Evolutionary conservation across 495 filamentous ascomycete species (phyloP), one percentile per base, ranked within the genome.

Genomic region (Penicillium atrosanguineum): DNA sequence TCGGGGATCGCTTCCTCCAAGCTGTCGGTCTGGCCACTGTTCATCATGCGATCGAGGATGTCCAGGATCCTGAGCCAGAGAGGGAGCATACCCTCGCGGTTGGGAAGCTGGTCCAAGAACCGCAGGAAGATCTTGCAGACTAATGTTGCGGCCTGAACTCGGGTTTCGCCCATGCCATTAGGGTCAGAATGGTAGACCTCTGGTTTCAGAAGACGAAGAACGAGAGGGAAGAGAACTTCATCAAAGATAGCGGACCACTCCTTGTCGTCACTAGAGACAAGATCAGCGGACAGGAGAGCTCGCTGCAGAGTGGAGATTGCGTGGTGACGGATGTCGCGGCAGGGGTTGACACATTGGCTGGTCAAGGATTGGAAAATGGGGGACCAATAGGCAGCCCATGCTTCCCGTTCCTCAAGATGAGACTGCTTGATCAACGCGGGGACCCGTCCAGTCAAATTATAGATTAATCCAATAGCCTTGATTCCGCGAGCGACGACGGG

Each of bases 311-410:
- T 90, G n/a, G 86, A 83, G 56, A 97, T 86, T 9, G 94, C 88
- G 63, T 94, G 83, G 57, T 92, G 87, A 2, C 94, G 84, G 44
- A 99, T 90, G 67, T 95, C 91, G 40, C 94, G 89, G 65, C 91
- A 97, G 7, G 95, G 92, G 63, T 97, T 99, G 55, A 88, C 87
- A 72, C 90, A 96, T 72, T 98, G 94, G 8, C 82, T 82, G 8
- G 89, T 94, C 26, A 97, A 74, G 12, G 89, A 86, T 54, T 87
- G 83, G 73, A 98, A 93, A 29, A 97, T 93, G 20, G 92, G 95
- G 15, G 91, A 86, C 94, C 94, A 99, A 68, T 99, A 99, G 14
- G 95, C 90, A 28, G 89, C 89, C 94, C 94, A 99, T 34, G 94
- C 94, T 79, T 97, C 89, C 55, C 77, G 87, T 53, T 83, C 84